Evolutionary conservation across 164 flowering plant species (phyloP).

Genomic region (Dillenia suffruticosa): DNA sequence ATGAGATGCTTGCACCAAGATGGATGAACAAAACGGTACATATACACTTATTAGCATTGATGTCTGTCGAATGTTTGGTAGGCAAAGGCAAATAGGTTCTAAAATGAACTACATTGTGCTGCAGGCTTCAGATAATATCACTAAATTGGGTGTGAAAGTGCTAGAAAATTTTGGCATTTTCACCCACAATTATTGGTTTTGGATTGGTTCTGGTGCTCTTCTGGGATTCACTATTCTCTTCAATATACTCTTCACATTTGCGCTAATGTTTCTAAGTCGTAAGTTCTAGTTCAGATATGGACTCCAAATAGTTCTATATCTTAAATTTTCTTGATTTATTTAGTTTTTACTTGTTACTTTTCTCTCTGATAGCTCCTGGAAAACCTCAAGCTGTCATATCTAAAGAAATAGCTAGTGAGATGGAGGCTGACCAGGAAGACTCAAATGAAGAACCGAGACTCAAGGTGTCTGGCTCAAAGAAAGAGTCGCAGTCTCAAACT

Average conservation of each 20-base stretch:
- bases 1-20: slow-evolving; percentile 78
- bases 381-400: slow-evolving; percentile 64
- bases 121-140: slow-evolving; percentile 41
- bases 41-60: too few relatives aligned
- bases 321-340: background rate
- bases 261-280: slow-evolving; percentile 71
- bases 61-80: background rate
- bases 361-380: slow-evolving; percentile 47
- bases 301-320: background rate
- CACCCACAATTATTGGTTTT: slow-evolving; percentile 55
- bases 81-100: too few relatives aligned
- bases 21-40: slow-evolving; percentile 68
- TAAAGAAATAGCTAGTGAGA: slow-evolving; percentile 41
- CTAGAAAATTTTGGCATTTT: slow-evolving; percentile 40
- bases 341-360: background rate
- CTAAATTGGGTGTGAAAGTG: slow-evolving; percentile 41
- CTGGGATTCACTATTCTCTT: slow-evolving; percentile 63
- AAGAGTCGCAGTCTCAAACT: slow-evolving; percentile 19
- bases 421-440: slow-evolving; percentile 26
- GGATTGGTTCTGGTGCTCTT: slow-evolving; percentile 81
- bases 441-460: slow-evolving; percentile 25
- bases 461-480: slow-evolving; percentile 1
- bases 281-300: slow-evolving; percentile 16
- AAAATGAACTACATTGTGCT: background rate
- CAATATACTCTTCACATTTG: slow-evolving; percentile 75